phyloP scores from a whole-genome alignment of 2,329 filamentous ascomycete genomes.

The Hypoxylon rubiginosum region DNA sequence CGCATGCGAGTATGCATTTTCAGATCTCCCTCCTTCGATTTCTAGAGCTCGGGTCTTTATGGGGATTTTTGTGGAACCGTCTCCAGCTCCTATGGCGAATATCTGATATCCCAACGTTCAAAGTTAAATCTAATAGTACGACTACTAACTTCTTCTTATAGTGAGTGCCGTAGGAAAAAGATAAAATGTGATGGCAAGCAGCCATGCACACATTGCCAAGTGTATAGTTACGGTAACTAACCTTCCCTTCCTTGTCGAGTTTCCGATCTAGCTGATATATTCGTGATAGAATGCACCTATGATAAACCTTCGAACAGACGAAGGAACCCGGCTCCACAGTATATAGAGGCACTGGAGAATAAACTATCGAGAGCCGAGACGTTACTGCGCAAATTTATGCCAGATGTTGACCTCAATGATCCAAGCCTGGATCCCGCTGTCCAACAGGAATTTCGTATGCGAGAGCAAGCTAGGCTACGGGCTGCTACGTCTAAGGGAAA shows the following conservation, averaged over 20 bases:
- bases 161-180: constrained; percentile 80
- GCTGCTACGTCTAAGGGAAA: constrained; percentile 58
- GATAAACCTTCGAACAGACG: constrained; percentile 94
- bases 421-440: constrained; percentile 83
- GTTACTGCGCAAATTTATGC: constrained; percentile 82
- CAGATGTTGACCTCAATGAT: constrained; percentile 87
- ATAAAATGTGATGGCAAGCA: constrained; percentile 91
- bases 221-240: constrained; percentile 95
- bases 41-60: constrained; percentile 3
- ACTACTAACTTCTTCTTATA: constrained; percentile 28
- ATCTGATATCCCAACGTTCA: neutral
- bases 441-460: constrained; percentile 74
- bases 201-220: constrained; percentile 94
- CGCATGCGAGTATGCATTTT: constrained; percentile 72
- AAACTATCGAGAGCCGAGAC: constrained; percentile 86
- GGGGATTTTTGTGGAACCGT: neutral
- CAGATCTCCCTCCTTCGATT: constrained; percentile 7
- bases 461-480: constrained; percentile 65
- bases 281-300: constrained; percentile 84
- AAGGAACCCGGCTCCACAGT: constrained; percentile 91
- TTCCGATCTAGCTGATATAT: constrained; percentile 44
- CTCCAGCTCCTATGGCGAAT: neutral
- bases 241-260: constrained; percentile 24
- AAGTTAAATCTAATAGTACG: constrained; percentile 1
- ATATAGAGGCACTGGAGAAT: constrained; percentile 89